Evolutionary conservation across 75 land plant genomes (phyloP).

Genomic region (Pinus albicaulis): DNA sequence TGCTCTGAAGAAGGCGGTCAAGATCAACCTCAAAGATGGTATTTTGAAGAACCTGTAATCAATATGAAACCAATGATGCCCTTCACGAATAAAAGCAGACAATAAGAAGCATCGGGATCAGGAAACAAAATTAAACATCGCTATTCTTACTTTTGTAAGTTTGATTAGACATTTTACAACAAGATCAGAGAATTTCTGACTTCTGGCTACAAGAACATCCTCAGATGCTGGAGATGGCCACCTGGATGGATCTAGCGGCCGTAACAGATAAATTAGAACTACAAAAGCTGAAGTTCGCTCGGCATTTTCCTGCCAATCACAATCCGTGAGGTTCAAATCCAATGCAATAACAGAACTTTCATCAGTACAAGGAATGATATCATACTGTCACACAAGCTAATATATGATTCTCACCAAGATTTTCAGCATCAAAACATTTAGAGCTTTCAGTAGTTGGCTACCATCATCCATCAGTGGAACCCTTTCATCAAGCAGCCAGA

Average conservation of each 20-base stretch:
- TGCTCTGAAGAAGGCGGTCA: constrained; percentile 92
- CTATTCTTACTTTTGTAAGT: constrained; percentile 72
- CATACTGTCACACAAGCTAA: not conserved
- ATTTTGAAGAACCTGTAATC: constrained; percentile 78
- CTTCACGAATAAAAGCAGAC: not conserved
- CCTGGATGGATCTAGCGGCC: constrained; percentile 81
- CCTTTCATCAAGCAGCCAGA: constrained; percentile 98
- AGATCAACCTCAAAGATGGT: constrained; percentile 95
- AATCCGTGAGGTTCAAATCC: not conserved
- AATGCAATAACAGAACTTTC: not conserved
- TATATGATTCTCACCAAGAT: constrained; percentile 64
- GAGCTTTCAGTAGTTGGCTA: constrained; percentile 93
- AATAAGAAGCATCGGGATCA: not conserved
- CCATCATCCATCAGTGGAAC: constrained; percentile 99
- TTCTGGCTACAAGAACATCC: constrained; percentile 50
- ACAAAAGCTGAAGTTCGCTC: constrained; percentile 98
- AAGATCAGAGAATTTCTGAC: constrained; percentile 93
- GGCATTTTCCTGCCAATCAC: constrained; percentile 86
- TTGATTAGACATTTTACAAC: constrained; percentile 99
- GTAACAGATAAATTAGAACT: constrained; percentile 81
- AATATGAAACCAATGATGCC: not conserved
- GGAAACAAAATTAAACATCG: not conserved
- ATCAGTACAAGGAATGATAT: not conserved
- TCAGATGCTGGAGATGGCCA: constrained; percentile 72
- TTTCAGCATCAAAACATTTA: constrained; percentile 97